Evolutionary conservation across 306 rosid genomes (phyloP), one percentile per base, ranked within the genome.

Genomic region (Castanospermum australe): DNA sequence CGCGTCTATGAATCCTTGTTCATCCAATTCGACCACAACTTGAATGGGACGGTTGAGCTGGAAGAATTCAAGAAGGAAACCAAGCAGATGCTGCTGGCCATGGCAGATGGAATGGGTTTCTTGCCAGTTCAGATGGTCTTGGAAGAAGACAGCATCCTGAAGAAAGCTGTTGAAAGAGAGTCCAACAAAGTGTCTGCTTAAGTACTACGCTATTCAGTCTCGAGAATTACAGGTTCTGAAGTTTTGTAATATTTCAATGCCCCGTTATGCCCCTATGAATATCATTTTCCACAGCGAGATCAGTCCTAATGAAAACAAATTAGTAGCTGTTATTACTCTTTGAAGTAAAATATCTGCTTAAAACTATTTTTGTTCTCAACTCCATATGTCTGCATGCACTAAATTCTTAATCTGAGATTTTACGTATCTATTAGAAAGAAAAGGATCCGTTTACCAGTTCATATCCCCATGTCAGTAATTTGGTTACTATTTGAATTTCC

Each of bases 51-150:
- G 0, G 86, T 93, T 73, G 92, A 91, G 78, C 67, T 91, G 12
- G 91, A 85, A 20, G 96, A 93, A 77, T 93, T 86, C 85, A 75
- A 84, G 86, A 86, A 72, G 21, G 98, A 90, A 76, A 89, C 97
- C 41, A 89, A 84, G 89, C 66, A 62, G 63, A 91, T 88, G 85
- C 75, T 93, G 97, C 83, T 93, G 63, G 95, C 92, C 15, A 87
- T 93, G 97, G 92, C 97, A 0, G 87, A 82, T 39, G 92, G 92
- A n/a, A 60, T 93, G 83, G 97, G 95, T 8, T 82, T 86, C 89
- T 73, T 85, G 82, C 93, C 97, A 0, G 36, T 93, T 77, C 96
- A 88, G 79, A 93, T 90, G 96, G 80, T 82, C 30, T 24, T 89
- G 73, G 96, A 90, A 86, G 86, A 88, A 79, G 90, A 80, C 24